Evolutionary conservation across 2,329 filamentous ascomycete species (phyloP), one percentile per base, ranked within the genome.

Genomic region (Aureobasidium melanogenum): DNA sequence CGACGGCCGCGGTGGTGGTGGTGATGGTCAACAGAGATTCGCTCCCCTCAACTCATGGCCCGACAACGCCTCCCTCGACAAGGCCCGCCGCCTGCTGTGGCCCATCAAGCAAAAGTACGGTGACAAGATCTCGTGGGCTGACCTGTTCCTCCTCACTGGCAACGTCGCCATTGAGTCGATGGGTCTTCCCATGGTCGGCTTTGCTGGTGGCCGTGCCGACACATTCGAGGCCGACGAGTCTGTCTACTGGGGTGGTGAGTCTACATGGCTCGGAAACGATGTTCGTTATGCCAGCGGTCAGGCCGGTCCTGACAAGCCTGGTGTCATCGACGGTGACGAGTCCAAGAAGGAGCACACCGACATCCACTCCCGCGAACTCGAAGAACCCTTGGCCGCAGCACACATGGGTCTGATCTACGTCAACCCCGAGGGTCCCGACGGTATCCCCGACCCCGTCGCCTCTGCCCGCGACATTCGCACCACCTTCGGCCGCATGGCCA

Each of bases 101-200:
- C 88, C 88, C 61, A 85, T 91, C 77, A 91, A 91, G 83, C 87
- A 89, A 68, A 91, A 91, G 81, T 91, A 91, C 66, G 88, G 88
- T 72, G 84, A 84, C 80, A 89, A 88, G 79, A 88, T 91, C 74
- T 91, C 88, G 0, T 91, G 88, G 88, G 85, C 88, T 26, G 88
- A 91, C 71, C 75, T 91, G 63, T 73, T 87, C 52, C 79, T 90
- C 61, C 81, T 91, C 59, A 82, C 86, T 30, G 88, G 88, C 66
- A 91, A 91, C 71, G 87, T 91, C 17, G 87, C 88, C 50, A 80
- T 91, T 65, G 88, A 91, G 76, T 84, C 82, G 64, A 90, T 89
- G 86, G 88, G 86, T 63, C 82, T 88, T 76, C 82, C 85, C 76
- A 85, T 87, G 41, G 85, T 88, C 64, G 88, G 88, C 65, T 91